Conservation (phyloP, 225 moss, liverwort and hornwort genomes). For the Physcomitrellopsis africana region DNA sequence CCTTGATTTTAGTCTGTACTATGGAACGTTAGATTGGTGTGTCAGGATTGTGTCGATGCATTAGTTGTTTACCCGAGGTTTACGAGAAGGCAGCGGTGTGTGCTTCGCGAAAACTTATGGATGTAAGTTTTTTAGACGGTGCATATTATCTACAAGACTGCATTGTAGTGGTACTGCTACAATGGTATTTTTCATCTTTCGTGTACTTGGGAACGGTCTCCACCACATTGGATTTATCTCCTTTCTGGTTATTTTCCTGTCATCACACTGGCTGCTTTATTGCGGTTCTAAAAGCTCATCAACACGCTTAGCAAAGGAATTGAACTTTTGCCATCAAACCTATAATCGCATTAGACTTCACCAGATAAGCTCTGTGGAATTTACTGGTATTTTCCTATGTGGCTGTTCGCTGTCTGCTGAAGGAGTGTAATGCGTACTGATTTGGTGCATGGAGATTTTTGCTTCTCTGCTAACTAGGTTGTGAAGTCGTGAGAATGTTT, state of each 20-base stretch:
- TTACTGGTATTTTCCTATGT: no score
- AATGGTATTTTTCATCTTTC: background rate
- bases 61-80: background rate
- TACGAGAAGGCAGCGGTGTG: background rate
- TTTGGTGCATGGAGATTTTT: background rate
- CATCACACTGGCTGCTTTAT: background rate
- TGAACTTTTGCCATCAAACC: background rate
- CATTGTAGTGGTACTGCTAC: background rate
- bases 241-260: background rate
- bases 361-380: no score
- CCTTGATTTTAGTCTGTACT: slow-evolving; percentile 1
- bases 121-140: background rate
- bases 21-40: slow-evolving; percentile 14
- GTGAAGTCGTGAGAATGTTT: background rate
- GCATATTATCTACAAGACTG: background rate
- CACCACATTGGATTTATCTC: slow-evolving; percentile 4
- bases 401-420: no score
- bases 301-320: background rate
- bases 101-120: background rate
- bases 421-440: background rate
- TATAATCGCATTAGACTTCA: background rate
- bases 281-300: background rate
- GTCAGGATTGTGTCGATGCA: background rate
- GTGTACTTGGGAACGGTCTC: slow-evolving; percentile 2
- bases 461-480: background rate